A percentile compares a stretch with the other conserved stretches of the same genome.
phyloP scores from a whole-genome alignment of 805 yeast genomes.

The Candida peoriensis region DNA sequence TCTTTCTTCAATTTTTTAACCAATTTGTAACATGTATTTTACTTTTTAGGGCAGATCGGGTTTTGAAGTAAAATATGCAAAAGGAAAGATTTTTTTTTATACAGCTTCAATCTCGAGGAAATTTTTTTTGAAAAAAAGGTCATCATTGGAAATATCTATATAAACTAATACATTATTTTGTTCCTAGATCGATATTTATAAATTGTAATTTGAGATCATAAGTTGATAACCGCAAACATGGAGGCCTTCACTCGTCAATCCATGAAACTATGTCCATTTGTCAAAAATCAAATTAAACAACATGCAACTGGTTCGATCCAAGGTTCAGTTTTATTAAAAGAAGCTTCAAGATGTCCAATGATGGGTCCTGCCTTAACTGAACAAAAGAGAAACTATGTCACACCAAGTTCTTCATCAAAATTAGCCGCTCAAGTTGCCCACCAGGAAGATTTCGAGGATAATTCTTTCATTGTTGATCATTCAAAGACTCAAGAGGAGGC shows the following conservation, averaged over 20 bases:
- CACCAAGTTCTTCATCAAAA: slow-evolving; percentile 30
- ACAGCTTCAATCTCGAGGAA: no score
- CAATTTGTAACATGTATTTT: no score
- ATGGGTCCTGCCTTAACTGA: slow-evolving; percentile 71
- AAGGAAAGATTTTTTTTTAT: no score
- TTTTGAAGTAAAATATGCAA: no score
- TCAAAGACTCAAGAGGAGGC: slow-evolving; percentile 42
- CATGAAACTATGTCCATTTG: slow-evolving; percentile 78
- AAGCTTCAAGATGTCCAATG: slow-evolving; percentile 83
- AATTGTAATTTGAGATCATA: no score
- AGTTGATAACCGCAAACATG: no score
- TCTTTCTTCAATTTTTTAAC: no score
- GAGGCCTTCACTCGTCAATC: slow-evolving; percentile 77
- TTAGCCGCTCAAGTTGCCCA: slow-evolving; percentile 24
- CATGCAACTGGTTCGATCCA: slow-evolving; percentile 42
- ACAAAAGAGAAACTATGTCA: slow-evolving; percentile 27
- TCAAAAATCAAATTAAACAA: slow-evolving; percentile 48
- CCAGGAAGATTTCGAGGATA: slow-evolving; percentile 22
- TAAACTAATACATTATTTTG: no score
- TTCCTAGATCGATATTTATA: no score
- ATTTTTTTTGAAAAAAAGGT: no score
- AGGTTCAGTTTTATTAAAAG: slow-evolving; percentile 29
- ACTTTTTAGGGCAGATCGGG: no score
- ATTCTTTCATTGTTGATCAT: slow-evolving; percentile 24
- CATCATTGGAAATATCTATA: no score